Evolutionary conservation across 2,329 filamentous ascomycete species (phyloP).

Genomic region (Diaporthe vexans): DNA sequence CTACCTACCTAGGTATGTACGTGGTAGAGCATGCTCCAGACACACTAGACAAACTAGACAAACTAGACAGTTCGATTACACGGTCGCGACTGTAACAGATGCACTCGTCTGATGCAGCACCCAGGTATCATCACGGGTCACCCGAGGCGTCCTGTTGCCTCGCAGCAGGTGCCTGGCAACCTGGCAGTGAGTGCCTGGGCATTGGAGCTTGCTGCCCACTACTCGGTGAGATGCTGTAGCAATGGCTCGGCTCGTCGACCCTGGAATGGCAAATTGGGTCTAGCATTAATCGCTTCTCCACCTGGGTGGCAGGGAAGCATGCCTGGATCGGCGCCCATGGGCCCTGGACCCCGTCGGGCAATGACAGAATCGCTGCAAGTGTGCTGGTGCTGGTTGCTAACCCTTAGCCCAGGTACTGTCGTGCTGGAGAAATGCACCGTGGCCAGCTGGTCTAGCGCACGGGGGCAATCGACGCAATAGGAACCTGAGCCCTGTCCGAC

Average conservation of each 20-base stretch:
- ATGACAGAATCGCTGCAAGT: slow-evolving; percentile 15
- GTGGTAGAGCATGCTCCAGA: not conserved
- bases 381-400: not conserved
- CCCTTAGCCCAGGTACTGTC: not conserved
- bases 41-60: too few relatives aligned
- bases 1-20: too few relatives aligned
- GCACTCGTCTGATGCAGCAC: not conserved
- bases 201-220: not conserved
- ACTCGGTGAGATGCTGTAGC: too few relatives aligned
- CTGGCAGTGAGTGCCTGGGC: not conserved
- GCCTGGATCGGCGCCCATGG: slow-evolving; percentile 19
- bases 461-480: slow-evolving; percentile 32
- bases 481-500: slow-evolving; percentile 33
- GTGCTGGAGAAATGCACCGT: slow-evolving; percentile 25
- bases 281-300: slow-evolving; percentile 28
- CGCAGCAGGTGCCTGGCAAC: slow-evolving; percentile 7
- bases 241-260: slow-evolving; percentile 5
- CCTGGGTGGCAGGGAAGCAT: slow-evolving; percentile 19
- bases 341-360: not conserved
- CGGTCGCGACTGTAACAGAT: not conserved
- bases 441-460: slow-evolving; percentile 11
- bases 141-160: not conserved
- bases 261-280: slow-evolving; percentile 14
- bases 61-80: not conserved
- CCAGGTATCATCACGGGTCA: not conserved